Conservation (phyloP, 169 alveolate species). For the Amoebophrya sp. region DNA sequence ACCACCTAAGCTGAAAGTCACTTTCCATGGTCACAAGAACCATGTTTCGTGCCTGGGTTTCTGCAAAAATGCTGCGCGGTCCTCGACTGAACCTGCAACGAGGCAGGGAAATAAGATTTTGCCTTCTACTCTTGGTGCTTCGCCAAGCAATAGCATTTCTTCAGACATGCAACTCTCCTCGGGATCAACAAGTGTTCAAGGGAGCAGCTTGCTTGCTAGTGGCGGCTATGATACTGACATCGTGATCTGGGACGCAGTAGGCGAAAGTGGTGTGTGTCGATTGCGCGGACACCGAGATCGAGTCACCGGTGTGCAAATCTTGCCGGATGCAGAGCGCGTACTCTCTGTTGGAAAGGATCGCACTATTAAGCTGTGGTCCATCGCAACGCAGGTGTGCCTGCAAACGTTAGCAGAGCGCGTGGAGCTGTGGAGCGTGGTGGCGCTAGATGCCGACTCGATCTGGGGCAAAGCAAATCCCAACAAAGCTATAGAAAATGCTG, state of each 20-base stretch:
- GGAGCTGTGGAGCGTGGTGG: neutral
- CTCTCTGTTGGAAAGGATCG: neutral
- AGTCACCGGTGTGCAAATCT: conserved; percentile 51
- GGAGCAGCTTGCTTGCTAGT: conserved; percentile 49
- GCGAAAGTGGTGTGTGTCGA: conserved; percentile 64
- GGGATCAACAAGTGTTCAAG: neutral
- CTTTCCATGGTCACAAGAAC: conserved; percentile 19
- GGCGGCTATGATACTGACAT: conserved; percentile 71
- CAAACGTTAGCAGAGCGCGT: neutral
- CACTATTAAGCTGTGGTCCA: neutral
- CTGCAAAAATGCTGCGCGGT: neutral
- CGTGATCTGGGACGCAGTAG: conserved; percentile 66
- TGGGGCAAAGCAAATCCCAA: too few species aligned
- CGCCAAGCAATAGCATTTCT: neutral
- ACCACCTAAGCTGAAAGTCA: neutral
- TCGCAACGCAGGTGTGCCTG: conserved; percentile 6
- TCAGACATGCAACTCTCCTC: too few species aligned
- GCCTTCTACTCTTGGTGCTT: neutral
- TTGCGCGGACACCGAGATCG: conserved; percentile 66
- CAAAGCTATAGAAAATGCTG: too few species aligned
- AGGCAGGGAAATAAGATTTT: neutral
- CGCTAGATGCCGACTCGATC: neutral
- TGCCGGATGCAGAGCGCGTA: neutral
- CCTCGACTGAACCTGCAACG: neutral
- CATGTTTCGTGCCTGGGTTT: neutral